Conservation (phyloP, 768 basidiomycete species). For the Rhodosporidiobolus odoratus region DNA sequence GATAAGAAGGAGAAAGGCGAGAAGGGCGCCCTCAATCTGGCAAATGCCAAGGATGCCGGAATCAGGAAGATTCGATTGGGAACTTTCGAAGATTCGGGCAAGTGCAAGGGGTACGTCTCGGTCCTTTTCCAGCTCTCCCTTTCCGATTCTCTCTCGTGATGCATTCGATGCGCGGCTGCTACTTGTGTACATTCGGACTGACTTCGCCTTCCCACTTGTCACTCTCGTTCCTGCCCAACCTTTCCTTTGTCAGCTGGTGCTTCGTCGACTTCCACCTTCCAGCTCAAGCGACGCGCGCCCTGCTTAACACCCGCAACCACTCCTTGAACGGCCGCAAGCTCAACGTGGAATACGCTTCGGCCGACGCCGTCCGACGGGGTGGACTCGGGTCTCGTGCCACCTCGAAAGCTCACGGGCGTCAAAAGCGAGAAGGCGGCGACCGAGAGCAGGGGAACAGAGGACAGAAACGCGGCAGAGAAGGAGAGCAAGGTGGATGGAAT, state of each 20-base stretch:
- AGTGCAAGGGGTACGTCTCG: conserved; percentile 80
- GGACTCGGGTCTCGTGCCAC: conserved; percentile 49
- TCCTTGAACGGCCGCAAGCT: conserved; percentile 68
- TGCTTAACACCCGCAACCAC: conserved; percentile 80
- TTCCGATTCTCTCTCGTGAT: background rate
- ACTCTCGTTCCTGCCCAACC: too few species aligned
- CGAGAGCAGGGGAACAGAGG: background rate
- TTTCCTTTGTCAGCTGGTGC: conserved; percentile 61
- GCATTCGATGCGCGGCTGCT: background rate
- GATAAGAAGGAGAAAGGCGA: conserved; percentile 41
- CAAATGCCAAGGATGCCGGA: conserved; percentile 44
- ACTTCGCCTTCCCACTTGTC: too few species aligned
- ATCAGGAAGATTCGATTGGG: conserved; percentile 78
- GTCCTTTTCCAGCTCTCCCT: background rate
- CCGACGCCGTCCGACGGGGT: conserved; percentile 82
- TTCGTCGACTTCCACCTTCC: conserved; percentile 83
- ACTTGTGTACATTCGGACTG: too few species aligned
- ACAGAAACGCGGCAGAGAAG: background rate
- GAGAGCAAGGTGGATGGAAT: conserved; percentile 19
- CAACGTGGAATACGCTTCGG: conserved; percentile 80
- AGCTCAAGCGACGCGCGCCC: conserved; percentile 71
- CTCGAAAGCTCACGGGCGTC: conserved; percentile 5
- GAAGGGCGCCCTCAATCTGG: conserved; percentile 32
- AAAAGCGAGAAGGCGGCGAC: background rate
- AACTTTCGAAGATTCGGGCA: conserved; percentile 90